Percentiles rank a stretch among this genome's conserved stretches.
These are phyloP conservation scores for Saccharum officinarum DNA, from an alignment of 176 grass and related monocot species.

Conservation along the genomic window DNA sequence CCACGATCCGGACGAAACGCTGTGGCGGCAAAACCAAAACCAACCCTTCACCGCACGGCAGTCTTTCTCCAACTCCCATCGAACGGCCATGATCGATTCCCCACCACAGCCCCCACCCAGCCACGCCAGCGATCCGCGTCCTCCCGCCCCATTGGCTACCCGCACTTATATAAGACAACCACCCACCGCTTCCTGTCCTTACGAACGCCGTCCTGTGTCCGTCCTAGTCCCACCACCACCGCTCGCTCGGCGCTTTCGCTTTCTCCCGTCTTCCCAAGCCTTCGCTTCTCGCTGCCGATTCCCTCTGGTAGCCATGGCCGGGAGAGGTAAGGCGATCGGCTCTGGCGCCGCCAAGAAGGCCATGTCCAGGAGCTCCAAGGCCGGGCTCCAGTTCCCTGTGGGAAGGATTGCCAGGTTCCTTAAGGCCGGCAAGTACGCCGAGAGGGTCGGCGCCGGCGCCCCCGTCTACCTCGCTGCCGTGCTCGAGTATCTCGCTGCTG, in stretches of 20 bases:
- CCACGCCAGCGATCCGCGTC: slow-evolving; percentile 57
- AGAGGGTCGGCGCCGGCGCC: slow-evolving; percentile 93
- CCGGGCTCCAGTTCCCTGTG: slow-evolving; percentile 94
- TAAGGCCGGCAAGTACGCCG: slow-evolving; percentile 97
- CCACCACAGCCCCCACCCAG: neutral
- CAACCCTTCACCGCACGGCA: neutral
- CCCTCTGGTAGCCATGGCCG: slow-evolving; percentile 54
- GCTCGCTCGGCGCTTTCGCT: neutral
- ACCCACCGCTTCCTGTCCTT: neutral
- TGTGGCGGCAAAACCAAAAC: slow-evolving; percentile 36
- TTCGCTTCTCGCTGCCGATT: neutral
- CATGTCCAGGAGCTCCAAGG: slow-evolving; percentile 89
- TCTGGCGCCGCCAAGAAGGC: slow-evolving; percentile 83
- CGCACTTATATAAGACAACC: slow-evolving; percentile 24
- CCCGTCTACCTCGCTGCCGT: slow-evolving; percentile 96
- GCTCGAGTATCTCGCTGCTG: slow-evolving; percentile 94
- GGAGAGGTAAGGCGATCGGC: slow-evolving; percentile 90
- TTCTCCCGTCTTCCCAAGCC: neutral
- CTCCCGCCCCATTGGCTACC: slow-evolving; percentile 31
- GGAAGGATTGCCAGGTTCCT: slow-evolving; percentile 91
- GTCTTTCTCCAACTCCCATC: neutral
- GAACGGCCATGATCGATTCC: slow-evolving; percentile 15
- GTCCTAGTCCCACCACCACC: neutral
- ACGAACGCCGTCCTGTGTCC: too few species aligned
- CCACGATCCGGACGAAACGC: slow-evolving; percentile 14